Base-by-base conservation (phyloP, 2,329 filamentous ascomycete genomes). In the Zelopaecilomyces penicillatus region DNA sequence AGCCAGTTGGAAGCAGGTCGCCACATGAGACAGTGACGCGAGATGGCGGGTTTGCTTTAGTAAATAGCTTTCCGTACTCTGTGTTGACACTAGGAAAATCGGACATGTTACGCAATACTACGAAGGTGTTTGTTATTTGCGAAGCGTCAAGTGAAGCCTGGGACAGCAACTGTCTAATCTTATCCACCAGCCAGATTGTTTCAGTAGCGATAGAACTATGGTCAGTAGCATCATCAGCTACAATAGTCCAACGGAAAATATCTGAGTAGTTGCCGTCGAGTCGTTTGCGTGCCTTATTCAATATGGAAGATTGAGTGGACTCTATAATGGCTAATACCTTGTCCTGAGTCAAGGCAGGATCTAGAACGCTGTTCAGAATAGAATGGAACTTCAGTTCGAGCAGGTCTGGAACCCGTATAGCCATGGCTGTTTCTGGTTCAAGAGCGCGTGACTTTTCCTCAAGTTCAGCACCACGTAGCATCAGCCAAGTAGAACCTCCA, bases 1-100 rank as follows among this genome's bases (percentile, higher is more conserved):
- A 66, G 7, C 71, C 73, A 0, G 58, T 39, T 0, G 85, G 85
- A 6, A 96, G 71, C 5, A 71, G 59, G 40, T 78, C 67, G 4
- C 88, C 87, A 50, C 84, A 85, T 0, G 88, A 83, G 40, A 97
- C 78, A 5, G 89, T 95, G 41, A 94, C 84, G 41, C 93, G 72
- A 0, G 90, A 81, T 0, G 93, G 88, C 0, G 93, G 93, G 52
- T 90, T 95, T 0, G 90, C 84, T 40, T 75, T 71, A 19, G 68
- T 67, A 64, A 97, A 97, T 36, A 89, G 74, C 6, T 74, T 70
- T 5, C 79, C 81, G 63, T 97, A 98, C 50, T 85, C 68, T 28
- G 69, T 63, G 64, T 97, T 97, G 54, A 95, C 70, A 11, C 68
- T 57, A 0, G 79, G 70, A 62, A 97, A 98, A 64, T 89, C 81